Percentiles rank a stretch among this genome's conserved stretches.
Conservation (phyloP, 140 eudicot genomes). For the Oenanthe javanica region DNA sequence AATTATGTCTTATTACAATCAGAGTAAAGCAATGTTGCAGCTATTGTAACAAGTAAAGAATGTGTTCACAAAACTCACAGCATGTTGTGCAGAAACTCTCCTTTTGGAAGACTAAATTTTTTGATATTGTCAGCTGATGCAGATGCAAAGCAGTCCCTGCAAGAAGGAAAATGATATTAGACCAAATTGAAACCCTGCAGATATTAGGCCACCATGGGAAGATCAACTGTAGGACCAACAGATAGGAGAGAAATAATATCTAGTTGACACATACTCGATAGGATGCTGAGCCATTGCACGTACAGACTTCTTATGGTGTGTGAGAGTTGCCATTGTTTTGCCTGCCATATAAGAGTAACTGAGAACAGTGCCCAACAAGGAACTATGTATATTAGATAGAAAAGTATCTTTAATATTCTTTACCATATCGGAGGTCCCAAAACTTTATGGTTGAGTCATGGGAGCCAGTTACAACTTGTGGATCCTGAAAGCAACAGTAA, state of each 20-base stretch:
- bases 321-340: constrained; percentile 84
- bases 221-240: not conserved
- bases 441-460: constrained; percentile 93
- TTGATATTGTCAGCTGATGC: constrained; percentile 98
- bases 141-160: constrained; percentile 90
- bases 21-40: not conserved
- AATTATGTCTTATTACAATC: not conserved
- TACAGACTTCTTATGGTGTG: constrained; percentile 97
- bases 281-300: constrained; percentile 97
- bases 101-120: constrained; percentile 86
- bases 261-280: constrained; percentile 48
- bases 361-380: not conserved
- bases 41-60: not conserved
- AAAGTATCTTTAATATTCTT: not conserved
- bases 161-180: constrained; percentile 8
- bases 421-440: constrained; percentile 97
- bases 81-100: constrained; percentile 95
- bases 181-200: not conserved
- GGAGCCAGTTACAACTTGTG: constrained; percentile 98
- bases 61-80: constrained; percentile 52
- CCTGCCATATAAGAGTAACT: constrained; percentile 35
- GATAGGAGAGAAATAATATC: not conserved
- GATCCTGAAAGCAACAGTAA: constrained; percentile 53
- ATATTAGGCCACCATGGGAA: not conserved
- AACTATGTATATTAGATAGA: not conserved